Evolutionary conservation across 1,284 basidiomycete species (phyloP), one percentile per base, ranked within the genome.

Genomic region (Macrocystidia cucumis): DNA sequence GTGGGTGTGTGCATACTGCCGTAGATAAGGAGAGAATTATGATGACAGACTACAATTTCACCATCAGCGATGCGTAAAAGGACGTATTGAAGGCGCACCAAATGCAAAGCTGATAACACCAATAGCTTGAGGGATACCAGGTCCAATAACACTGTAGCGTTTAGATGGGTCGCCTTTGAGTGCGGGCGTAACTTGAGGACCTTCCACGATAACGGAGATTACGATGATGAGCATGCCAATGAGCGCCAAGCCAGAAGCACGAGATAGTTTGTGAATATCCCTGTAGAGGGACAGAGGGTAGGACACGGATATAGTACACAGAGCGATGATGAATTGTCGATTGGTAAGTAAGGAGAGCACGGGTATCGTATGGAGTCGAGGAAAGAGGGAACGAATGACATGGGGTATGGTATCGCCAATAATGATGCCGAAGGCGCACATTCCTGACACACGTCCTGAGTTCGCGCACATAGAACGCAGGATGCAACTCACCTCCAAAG

Each of bases 151-250:
- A 1, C 84, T 81, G 52, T 85, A 85, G 4, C 83, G 69, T 54
- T 78, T 63, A 19, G 66, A 63, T 42, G 78, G 76, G 46, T 80
- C 76, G 19, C 95, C 95, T 54, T 83, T 87, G 29, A 95, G 65
- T 29, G 79, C 78, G 1, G 75, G 62, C 8, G 84, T 71, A n/a
- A 89, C 88, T 23, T 85, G 76, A 0, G 86, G 86, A 1, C 89
- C 89, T 50, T 93, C 81, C 30, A 96, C 62, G 21, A 95, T 69
- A 25, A 99, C 92, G 4, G 91, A 81, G 23, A 67, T 54, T 33
- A 98, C 91, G 50, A 99, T 98, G 56, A 97, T 82, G 39, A 89
- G 59, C 95, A 99, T 99, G 45, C 91, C 90, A 25, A 92, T 54
- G 14, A 91, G 74, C 8, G 90, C 91, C 39, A 99, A 77, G 1